These are phyloP conservation scores for Capronia americana DNA, from an alignment of 2,329 filamentous ascomycete genomes.

Conservation along the genomic window DNA sequence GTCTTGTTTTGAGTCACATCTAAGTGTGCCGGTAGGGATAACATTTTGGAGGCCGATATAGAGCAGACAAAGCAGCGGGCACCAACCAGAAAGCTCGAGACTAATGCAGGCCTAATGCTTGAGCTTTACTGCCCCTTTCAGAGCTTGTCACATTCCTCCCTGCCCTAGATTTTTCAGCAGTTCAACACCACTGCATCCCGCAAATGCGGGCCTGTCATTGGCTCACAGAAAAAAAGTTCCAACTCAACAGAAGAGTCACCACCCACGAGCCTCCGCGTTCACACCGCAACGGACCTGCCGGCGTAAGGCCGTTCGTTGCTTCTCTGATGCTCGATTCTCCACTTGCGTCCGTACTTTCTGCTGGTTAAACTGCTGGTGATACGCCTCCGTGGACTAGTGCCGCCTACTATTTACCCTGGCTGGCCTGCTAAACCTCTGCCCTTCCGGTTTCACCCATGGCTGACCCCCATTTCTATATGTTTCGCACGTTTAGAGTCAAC, in stretches of 20 bases:
- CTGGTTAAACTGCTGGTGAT: slow-evolving; percentile 20
- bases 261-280: background rate
- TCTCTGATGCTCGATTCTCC: slow-evolving; percentile 15
- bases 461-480: slow-evolving; percentile 27
- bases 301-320: slow-evolving; percentile 10
- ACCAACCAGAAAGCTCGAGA: slow-evolving; percentile 15
- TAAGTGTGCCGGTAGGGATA: background rate
- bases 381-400: slow-evolving; percentile 16
- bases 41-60: slow-evolving; percentile 13
- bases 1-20: background rate
- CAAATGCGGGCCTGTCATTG: slow-evolving; percentile 14
- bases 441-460: slow-evolving; percentile 35
- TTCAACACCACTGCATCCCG: slow-evolving; percentile 15
- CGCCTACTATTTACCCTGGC: slow-evolving; percentile 26
- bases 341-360: slow-evolving; percentile 9
- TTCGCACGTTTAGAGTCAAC: slow-evolving; percentile 12
- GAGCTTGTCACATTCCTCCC: background rate
- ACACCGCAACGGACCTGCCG: slow-evolving; percentile 12
- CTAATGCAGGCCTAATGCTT: slow-evolving; percentile 15
- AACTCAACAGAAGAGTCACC: slow-evolving; percentile 10
- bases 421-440: slow-evolving; percentile 8
- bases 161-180: slow-evolving; percentile 1
- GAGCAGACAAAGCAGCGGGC: slow-evolving; percentile 1
- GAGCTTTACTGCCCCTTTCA: slow-evolving; percentile 11
- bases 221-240: slow-evolving; percentile 8